These are phyloP conservation scores for Solanum appendiculatum DNA, from an alignment of 257 asterid genomes.

Conservation along the genomic window DNA sequence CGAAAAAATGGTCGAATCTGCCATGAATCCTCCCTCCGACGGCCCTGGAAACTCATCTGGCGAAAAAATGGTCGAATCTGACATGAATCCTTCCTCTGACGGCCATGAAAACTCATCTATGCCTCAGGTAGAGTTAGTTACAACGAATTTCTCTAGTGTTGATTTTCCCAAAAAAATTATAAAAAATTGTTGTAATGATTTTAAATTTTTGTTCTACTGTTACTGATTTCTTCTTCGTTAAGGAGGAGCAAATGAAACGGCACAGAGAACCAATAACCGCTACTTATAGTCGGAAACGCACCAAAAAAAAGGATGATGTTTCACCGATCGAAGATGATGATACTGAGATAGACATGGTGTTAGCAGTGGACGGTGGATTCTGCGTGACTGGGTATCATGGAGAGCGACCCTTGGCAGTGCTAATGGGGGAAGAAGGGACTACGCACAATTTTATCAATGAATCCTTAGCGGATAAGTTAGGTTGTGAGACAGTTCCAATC, in stretches of 20 bases:
- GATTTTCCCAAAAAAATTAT: neutral
- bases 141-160: neutral
- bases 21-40: neutral
- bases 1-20: neutral
- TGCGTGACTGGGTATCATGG: neutral
- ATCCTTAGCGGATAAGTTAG: neutral
- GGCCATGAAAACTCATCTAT: neutral
- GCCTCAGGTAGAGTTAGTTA: neutral
- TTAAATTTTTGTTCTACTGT: neutral
- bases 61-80: too few species aligned
- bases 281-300: neutral
- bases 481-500: neutral
- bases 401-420: neutral
- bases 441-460: neutral
- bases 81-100: too few species aligned
- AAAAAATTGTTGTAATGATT: neutral
- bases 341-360: neutral
- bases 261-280: neutral
- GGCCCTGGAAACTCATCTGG: too few species aligned
- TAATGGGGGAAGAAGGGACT: neutral
- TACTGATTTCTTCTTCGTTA: neutral
- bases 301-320: neutral
- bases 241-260: neutral
- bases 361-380: neutral
- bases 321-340: neutral